Evolutionary conservation across 2,329 filamentous ascomycete genomes (phyloP).

Genomic region (Hymenoscyphus linearis): DNA sequence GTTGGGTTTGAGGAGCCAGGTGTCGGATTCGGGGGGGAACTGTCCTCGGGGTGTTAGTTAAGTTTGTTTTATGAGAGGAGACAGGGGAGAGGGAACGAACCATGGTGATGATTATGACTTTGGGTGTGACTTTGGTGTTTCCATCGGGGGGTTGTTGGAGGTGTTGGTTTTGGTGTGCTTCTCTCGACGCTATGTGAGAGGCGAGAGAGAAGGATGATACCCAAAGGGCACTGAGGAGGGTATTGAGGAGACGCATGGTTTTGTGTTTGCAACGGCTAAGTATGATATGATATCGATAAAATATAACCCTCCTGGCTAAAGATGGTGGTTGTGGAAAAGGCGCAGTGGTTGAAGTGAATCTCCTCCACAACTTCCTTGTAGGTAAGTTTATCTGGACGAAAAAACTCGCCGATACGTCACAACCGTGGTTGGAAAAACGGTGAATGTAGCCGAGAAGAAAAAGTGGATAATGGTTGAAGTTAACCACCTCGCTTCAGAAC

Average conservation of each 20-base stretch:
- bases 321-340: background rate
- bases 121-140: background rate
- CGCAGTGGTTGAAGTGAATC: too few species aligned
- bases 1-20: background rate
- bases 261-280: background rate
- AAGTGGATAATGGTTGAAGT: background rate
- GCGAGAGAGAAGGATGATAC: background rate
- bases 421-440: background rate
- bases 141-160: background rate
- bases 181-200: background rate
- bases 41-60: background rate
- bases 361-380: background rate
- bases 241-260: background rate
- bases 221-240: background rate
- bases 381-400: background rate
- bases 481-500: too few species aligned
- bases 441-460: background rate
- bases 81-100: background rate
- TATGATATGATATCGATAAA: background rate
- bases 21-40: conserved; percentile 6
- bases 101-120: conserved; percentile 8
- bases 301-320: background rate
- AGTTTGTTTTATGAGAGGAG: background rate
- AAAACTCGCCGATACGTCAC: background rate
- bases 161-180: background rate